Conservation (phyloP, 192 early-diverging fungal species). For the Helicostylum pulchrum region DNA sequence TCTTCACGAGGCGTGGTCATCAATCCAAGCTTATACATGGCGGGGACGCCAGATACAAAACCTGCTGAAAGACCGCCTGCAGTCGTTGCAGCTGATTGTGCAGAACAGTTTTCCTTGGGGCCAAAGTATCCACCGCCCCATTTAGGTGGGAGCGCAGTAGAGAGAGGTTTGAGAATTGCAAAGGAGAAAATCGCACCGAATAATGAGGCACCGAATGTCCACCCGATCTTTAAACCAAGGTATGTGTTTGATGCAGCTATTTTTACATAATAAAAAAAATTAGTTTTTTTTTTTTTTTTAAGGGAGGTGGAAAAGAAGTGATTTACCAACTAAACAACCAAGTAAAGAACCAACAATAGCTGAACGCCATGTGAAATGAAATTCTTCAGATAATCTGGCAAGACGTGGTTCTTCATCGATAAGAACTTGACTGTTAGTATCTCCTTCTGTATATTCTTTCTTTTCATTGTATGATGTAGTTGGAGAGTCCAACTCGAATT, state of each 20-base stretch:
- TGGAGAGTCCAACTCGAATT: slow-evolving; percentile 8
- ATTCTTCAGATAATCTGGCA: slow-evolving; percentile 19
- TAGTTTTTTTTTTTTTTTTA: neutral
- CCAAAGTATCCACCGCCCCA: slow-evolving; percentile 58
- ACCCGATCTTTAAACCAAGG: slow-evolving; percentile 62
- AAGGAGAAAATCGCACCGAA: slow-evolving; percentile 57
- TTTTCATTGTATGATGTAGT: slow-evolving; percentile 5
- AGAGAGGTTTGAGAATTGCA: slow-evolving; percentile 56
- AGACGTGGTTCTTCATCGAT: neutral
- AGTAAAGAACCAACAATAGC: slow-evolving; percentile 56
- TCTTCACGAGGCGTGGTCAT: slow-evolving; percentile 51
- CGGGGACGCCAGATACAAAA: slow-evolving; percentile 64
- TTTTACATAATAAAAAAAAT: neutral
- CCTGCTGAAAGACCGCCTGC: slow-evolving; percentile 61
- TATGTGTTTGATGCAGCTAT: slow-evolving; percentile 63
- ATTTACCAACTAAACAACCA: slow-evolving; percentile 50
- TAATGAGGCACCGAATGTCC: slow-evolving; percentile 54
- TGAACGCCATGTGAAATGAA: slow-evolving; percentile 45
- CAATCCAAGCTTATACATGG: slow-evolving; percentile 63
- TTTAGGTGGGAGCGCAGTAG: slow-evolving; percentile 25
- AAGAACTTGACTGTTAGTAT: slow-evolving; percentile 6
- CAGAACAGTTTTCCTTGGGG: slow-evolving; percentile 63
- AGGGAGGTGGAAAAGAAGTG: too few relatives aligned
- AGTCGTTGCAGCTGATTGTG: slow-evolving; percentile 67
- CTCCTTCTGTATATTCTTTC: neutral